Base-by-base conservation (phyloP, 2,329 filamentous ascomycete genomes). In the Colletotrichum lentis region DNA sequence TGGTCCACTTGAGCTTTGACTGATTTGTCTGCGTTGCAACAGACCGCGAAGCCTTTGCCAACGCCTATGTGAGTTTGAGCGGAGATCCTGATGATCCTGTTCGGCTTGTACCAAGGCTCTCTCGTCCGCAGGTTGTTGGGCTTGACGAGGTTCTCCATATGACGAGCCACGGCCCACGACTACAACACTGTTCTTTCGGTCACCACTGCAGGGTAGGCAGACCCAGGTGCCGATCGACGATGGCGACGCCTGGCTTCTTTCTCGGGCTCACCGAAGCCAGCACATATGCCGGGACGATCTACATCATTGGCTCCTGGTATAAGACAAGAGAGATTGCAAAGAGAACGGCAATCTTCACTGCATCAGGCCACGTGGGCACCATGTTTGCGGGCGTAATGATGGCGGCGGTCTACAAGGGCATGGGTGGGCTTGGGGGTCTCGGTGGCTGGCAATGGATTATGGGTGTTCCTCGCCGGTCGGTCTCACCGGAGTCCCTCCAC, bases 141-240 rank as follows among this genome's bases (percentile, higher is more conserved):
- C 77, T 90, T 6, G 83, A 86, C 59, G 80, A 80, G 39, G 86
- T 88, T 50, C 81, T 91, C 4, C 71, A 79, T 0, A 75, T 91
- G 46, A 76, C 72, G 4, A 83, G 84, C 20, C 85, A 88, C 24
- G n/a, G n/a, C 24, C 24, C 2, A 24, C 70, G 87, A 90, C 71
- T 90, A 89, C 79, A 91, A 91, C 67, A 76, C 78, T 7, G 80
- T 90, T 0, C 80, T 91, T 2, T 87, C 86, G 3, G 74, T 86
- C 59, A 68, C 68, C 2, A 70, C 68, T 2, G 64, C 68, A 11
- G 59, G 67, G 67, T 61, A 52, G 22, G 58, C 3, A 4, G 2
- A 2, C 46, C 24, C 24, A n/a, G 1, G 22, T 2, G 27, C 27
- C 1, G 22, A 16, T 1, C 24, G 1, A 52, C 27, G 2, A 5